Conservation (phyloP, 768 basidiomycete species). For the Lactarius deliciosus region DNA sequence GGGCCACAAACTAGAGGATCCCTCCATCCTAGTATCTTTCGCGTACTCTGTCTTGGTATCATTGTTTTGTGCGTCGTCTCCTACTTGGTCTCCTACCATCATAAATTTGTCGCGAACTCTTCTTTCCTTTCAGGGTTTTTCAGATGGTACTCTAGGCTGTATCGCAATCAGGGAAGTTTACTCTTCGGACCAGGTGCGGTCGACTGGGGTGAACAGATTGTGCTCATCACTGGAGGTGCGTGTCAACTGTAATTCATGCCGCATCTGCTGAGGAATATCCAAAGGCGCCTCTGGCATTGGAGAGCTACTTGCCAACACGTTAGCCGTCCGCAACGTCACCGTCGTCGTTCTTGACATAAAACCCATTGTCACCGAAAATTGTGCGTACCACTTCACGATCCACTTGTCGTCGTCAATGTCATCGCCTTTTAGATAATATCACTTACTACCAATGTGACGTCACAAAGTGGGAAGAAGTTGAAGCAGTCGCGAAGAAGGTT, state of each 20-base stretch:
- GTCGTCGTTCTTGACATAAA: constrained; percentile 87
- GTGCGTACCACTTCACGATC: constrained; percentile 43
- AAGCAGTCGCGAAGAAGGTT: constrained; percentile 68
- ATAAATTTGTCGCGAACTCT: constrained; percentile 17
- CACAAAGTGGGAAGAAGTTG: constrained; percentile 83
- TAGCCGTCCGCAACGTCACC: constrained; percentile 76
- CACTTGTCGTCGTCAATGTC: constrained; percentile 4
- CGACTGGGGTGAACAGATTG: constrained; percentile 88
- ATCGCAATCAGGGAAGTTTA: constrained; percentile 70
- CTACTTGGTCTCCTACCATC: constrained; percentile 20
- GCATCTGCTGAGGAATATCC: neutral
- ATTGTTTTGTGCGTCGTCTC: constrained; percentile 58
- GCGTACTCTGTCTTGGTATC: constrained; percentile 61
- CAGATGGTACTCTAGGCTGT: constrained; percentile 68
- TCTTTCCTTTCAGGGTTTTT: constrained; percentile 46
- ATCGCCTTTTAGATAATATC: constrained; percentile 60
- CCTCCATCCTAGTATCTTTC: constrained; percentile 51
- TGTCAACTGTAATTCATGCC: neutral
- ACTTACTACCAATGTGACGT: constrained; percentile 89
- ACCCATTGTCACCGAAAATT: constrained; percentile 72
- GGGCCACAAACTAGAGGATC: constrained; percentile 50
- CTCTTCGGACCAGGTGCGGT: constrained; percentile 59
- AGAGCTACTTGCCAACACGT: constrained; percentile 80
- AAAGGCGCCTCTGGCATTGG: constrained; percentile 88
- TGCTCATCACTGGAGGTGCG: constrained; percentile 88